Evolutionary conservation across 352 stramenopile species (phyloP).

Genomic region (Pythium grandisporangium): DNA sequence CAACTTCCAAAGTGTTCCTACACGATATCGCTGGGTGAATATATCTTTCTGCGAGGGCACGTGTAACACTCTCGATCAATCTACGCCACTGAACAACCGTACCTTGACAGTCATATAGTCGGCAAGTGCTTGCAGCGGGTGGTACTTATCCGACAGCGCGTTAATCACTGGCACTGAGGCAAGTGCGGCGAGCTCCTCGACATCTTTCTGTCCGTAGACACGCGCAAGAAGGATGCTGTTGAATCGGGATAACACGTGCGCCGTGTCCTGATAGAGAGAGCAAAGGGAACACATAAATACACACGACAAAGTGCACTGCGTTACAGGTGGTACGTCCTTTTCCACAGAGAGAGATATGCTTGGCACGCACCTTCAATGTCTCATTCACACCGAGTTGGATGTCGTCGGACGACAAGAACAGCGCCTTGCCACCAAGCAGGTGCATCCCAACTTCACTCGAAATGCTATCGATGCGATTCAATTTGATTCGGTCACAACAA

Average conservation of each 20-base stretch:
- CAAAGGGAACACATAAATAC: too few relatives aligned
- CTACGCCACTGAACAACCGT: background rate
- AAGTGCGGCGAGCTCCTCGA: constrained; percentile 85
- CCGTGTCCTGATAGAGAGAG: constrained; percentile 51
- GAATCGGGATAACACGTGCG: constrained; percentile 88
- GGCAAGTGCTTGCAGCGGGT: constrained; percentile 96
- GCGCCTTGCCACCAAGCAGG: constrained; percentile 91
- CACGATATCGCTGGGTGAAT: background rate
- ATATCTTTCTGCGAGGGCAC: background rate
- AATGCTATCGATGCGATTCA: too few relatives aligned
- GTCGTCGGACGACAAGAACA: constrained; percentile 96
- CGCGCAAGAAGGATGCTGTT: constrained; percentile 96
- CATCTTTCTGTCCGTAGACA: constrained; percentile 89
- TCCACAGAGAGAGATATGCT: background rate
- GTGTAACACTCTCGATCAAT: background rate
- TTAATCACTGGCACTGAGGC: constrained; percentile 97
- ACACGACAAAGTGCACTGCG: too few relatives aligned
- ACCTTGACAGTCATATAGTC: constrained; percentile 96
- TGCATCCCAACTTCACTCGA: constrained; percentile 95
- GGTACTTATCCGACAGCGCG: constrained; percentile 95
- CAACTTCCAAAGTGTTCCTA: constrained; percentile 80
- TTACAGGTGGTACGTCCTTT: too few relatives aligned
- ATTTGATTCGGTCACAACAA: too few relatives aligned
- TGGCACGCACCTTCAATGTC: constrained; percentile 66
- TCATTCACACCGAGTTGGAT: constrained; percentile 98